A percentile compares a stretch with the other conserved stretches of the same genome.
These are phyloP conservation scores for Ceratobasidium sp. DNA, from an alignment of 1,284 basidiomycete species.

Conservation along the genomic window DNA sequence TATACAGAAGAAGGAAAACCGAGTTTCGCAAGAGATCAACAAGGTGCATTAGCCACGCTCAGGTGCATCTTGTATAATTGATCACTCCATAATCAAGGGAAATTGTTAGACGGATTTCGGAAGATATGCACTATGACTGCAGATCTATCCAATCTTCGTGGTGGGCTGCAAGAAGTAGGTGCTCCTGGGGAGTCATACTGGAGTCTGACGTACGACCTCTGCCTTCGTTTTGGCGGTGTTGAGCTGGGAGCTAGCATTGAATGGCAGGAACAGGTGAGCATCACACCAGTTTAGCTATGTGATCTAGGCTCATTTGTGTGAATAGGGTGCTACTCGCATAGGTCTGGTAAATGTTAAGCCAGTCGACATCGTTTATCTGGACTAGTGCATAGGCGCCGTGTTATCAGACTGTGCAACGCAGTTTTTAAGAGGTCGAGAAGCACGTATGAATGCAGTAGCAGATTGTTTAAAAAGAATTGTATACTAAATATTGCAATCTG, in stretches of 20 bases:
- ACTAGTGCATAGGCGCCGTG: too few relatives aligned
- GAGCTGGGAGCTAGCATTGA: slow-evolving; percentile 11
- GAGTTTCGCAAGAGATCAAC: neutral
- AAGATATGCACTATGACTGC: slow-evolving; percentile 12
- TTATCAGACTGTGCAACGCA: too few relatives aligned
- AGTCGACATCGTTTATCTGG: too few relatives aligned
- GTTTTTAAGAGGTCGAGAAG: too few relatives aligned
- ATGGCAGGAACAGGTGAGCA: slow-evolving; percentile 8
- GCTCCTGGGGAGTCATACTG: neutral
- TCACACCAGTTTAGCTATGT: too few relatives aligned
- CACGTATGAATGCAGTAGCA: too few relatives aligned
- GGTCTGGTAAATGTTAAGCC: too few relatives aligned
- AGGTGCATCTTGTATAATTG: neutral
- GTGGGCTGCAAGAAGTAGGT: neutral
- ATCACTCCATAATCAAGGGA: neutral
- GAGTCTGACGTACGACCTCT: neutral
- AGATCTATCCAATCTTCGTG: neutral
- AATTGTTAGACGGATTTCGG: slow-evolving; percentile 11
- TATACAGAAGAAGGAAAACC: too few relatives aligned
- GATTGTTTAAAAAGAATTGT: too few relatives aligned
- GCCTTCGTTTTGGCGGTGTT: slow-evolving; percentile 11
- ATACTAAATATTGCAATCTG: too few relatives aligned
- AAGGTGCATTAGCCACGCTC: neutral
- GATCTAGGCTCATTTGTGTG: too few relatives aligned
- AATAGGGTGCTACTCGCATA: too few relatives aligned